These are phyloP conservation scores for Melastoma malabathricum DNA, from an alignment of 345 rosid species.

Conservation along the genomic window DNA sequence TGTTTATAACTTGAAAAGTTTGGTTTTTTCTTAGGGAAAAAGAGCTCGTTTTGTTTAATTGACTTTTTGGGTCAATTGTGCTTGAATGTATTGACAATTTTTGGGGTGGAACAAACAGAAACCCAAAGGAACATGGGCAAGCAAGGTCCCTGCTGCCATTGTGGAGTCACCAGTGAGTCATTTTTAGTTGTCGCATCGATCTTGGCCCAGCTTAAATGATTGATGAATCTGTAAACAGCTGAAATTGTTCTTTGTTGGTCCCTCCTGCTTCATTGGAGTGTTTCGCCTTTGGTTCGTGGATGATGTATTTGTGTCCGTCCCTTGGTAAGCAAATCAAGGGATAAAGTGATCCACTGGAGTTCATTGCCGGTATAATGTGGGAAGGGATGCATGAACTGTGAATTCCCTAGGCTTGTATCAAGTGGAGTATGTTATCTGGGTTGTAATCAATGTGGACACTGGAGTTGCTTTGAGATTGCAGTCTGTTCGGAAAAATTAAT, in stretches of 20 bases:
- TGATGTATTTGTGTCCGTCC: not conserved
- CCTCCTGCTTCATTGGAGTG: no score
- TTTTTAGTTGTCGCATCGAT: conserved; percentile 10
- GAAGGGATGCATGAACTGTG: no score
- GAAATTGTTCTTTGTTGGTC: conserved; percentile 1
- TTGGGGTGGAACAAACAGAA: conserved; percentile 4
- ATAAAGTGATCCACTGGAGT: no score
- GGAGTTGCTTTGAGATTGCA: no score
- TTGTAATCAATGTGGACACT: no score
- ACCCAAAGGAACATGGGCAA: conserved; percentile 55
- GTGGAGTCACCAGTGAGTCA: conserved; percentile 99
- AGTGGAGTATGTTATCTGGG: no score
- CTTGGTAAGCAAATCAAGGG: not conserved
- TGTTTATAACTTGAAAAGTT: no score
- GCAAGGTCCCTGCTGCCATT: conserved; percentile 97
- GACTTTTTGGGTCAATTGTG: conserved; percentile 7
- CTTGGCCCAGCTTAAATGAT: not conserved
- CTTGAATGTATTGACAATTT: conserved; percentile 11
- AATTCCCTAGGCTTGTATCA: no score
- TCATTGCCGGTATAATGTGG: no score
- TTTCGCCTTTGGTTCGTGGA: not conserved
- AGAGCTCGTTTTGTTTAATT: not conserved
- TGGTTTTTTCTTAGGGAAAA: not conserved
- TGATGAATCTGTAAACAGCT: conserved; percentile 1
- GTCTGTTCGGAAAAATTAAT: no score